These are phyloP conservation scores for Nicotiana rustica DNA, from an alignment of 305 asterid genomes.

Conservation along the genomic window DNA sequence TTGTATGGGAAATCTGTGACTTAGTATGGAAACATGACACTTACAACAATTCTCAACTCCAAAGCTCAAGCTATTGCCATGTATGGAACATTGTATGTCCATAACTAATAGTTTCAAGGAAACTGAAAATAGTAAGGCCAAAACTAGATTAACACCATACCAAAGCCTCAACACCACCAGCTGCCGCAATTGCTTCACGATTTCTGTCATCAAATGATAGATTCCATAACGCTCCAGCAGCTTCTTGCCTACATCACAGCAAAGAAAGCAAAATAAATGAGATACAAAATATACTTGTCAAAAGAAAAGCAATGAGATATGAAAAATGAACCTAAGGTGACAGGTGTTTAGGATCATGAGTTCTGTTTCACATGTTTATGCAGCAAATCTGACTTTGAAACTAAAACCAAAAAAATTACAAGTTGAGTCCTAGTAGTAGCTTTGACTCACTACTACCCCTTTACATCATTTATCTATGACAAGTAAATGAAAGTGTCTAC, in stretches of 20 bases:
- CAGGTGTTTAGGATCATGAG: not conserved
- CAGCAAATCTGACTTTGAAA: constrained; percentile 16
- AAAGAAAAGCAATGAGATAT: constrained; percentile 21
- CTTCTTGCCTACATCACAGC: constrained; percentile 78
- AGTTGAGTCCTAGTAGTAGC: too few relatives aligned
- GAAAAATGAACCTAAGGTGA: constrained; percentile 24
- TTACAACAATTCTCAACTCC: constrained; percentile 25
- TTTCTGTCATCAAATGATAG: constrained; percentile 94
- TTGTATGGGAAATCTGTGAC: constrained; percentile 22
- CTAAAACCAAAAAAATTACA: not conserved
- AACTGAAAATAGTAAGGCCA: constrained; percentile 6
- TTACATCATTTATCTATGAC: too few relatives aligned
- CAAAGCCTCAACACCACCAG: constrained; percentile 97
- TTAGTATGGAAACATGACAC: constrained; percentile 12
- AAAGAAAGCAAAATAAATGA: constrained; percentile 5
- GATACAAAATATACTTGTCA: constrained; percentile 24
- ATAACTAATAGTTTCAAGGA: constrained; percentile 21
- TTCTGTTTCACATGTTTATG: constrained; percentile 18
- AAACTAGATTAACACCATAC: constrained; percentile 49
- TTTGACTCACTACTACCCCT: too few relatives aligned
- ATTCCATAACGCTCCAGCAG: constrained; percentile 99
- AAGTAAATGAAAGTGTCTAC: too few relatives aligned
- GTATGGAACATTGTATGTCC: not conserved
- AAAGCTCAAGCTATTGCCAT: not conserved
- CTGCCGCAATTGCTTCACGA: constrained; percentile 91